Evolutionary conservation across 352 stramenopile species (phyloP).

Genomic region (Pythium sp.): DNA sequence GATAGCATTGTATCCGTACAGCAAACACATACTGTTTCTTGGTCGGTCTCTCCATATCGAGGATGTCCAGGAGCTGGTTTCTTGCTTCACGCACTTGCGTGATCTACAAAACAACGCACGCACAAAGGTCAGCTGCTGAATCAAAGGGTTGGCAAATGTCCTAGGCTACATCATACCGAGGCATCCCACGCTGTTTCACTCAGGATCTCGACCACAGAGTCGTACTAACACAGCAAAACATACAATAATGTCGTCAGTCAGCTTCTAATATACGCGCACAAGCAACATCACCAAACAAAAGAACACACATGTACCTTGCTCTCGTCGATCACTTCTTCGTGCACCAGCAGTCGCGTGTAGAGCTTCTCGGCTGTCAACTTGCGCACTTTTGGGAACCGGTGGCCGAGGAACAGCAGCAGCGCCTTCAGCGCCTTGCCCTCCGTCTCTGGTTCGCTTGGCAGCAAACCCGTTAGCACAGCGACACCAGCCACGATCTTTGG

Average conservation of each 20-base stretch:
- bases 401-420: slow-evolving; percentile 70
- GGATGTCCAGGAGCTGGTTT: slow-evolving; percentile 59
- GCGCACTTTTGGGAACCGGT: slow-evolving; percentile 85
- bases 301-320: slow-evolving; percentile 41
- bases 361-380: slow-evolving; percentile 81
- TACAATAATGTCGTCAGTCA: neutral
- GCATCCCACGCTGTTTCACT: slow-evolving; percentile 81
- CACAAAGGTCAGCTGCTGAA: neutral
- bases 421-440: slow-evolving; percentile 60
- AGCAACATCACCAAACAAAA: neutral
- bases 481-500: slow-evolving; percentile 70
- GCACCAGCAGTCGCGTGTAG: slow-evolving; percentile 75
- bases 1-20: neutral
- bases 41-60: slow-evolving; percentile 56
- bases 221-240: slow-evolving; percentile 38
- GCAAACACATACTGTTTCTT: slow-evolving; percentile 53
- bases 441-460: slow-evolving; percentile 58
- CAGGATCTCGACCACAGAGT: slow-evolving; percentile 70
- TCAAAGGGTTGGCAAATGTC: no score
- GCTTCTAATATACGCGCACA: neutral
- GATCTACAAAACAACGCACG: slow-evolving; percentile 29
- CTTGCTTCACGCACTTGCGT: slow-evolving; percentile 42
- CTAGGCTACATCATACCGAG: slow-evolving; percentile 31
- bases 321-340: slow-evolving; percentile 68
- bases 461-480: slow-evolving; percentile 65